These are phyloP conservation scores for Scedosporium aurantiacum DNA, from an alignment of 2,329 filamentous ascomycete species.

Conservation along the genomic window DNA sequence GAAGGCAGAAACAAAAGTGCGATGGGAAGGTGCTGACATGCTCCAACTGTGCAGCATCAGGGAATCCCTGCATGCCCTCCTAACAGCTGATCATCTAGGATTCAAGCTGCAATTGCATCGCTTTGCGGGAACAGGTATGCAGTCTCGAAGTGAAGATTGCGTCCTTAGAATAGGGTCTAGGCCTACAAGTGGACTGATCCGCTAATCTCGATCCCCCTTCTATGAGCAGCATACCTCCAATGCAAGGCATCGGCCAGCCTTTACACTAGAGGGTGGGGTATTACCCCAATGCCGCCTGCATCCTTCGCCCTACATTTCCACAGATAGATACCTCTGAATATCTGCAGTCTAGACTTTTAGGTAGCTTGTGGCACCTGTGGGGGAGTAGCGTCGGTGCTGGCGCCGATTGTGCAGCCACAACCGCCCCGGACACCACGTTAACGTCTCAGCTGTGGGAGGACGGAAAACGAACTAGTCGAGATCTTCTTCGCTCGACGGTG, in stretches of 20 bases:
- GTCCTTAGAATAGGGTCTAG: too few species aligned
- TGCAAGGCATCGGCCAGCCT: not conserved
- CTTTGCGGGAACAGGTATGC: not conserved
- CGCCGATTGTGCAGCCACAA: not conserved
- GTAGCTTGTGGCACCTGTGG: slow-evolving; percentile 12
- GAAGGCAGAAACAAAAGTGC: not conserved
- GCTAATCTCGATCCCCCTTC: too few species aligned
- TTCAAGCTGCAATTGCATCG: not conserved
- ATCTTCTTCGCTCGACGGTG: slow-evolving; percentile 15
- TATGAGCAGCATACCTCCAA: too few species aligned
- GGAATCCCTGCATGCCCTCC: not conserved
- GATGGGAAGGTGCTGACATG: not conserved
- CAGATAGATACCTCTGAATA: not conserved
- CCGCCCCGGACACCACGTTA: not conserved
- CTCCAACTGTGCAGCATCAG: not conserved
- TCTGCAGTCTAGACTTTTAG: slow-evolving; percentile 2
- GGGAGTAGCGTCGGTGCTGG: slow-evolving; percentile 1
- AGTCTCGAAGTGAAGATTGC: not conserved
- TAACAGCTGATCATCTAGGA: not conserved
- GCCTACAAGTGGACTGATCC: too few species aligned
- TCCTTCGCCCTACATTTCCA: not conserved
- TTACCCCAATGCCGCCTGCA: not conserved
- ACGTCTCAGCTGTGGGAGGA: too few species aligned
- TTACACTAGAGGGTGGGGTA: not conserved
- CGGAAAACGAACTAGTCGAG: slow-evolving; percentile 2